phyloP scores from a whole-genome alignment of 1,139 yeast genomes.

The Yamadazyma atmosphaerica region DNA sequence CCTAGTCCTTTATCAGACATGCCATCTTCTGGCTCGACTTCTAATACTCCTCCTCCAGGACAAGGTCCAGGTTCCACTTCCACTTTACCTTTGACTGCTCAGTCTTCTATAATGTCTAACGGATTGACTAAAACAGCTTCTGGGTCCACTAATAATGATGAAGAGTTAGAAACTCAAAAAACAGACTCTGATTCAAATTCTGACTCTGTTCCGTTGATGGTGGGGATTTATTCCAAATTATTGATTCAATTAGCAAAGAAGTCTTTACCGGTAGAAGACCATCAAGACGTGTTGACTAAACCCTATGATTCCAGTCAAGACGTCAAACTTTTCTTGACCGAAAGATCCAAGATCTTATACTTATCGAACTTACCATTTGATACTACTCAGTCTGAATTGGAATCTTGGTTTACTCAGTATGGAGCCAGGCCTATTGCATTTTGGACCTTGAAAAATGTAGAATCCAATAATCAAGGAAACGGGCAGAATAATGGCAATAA shows the following conservation, averaged over 20 bases:
- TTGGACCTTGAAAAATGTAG: constrained; percentile 76
- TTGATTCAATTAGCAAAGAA: constrained; percentile 53
- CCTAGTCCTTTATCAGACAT: too few species aligned
- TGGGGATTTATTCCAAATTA: constrained; percentile 36
- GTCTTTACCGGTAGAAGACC: constrained; percentile 54
- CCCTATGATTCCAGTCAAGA: constrained; percentile 81
- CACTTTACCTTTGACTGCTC: constrained; percentile 4
- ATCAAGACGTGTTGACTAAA: constrained; percentile 57
- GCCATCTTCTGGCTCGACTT: constrained; percentile 4
- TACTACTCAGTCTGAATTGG: constrained; percentile 87
- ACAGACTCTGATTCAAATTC: background rate
- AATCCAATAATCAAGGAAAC: constrained; percentile 19
- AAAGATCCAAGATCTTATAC: constrained; percentile 76
- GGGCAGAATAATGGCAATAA: constrained; percentile 6
- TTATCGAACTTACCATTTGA: constrained; percentile 78
- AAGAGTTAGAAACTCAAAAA: background rate
- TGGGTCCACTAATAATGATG: background rate
- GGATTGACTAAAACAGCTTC: background rate
- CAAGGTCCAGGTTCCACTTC: constrained; percentile 7
- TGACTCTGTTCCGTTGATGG: constrained; percentile 2
- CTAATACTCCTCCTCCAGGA: constrained; percentile 1
- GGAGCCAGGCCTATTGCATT: constrained; percentile 87
- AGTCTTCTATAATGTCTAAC: background rate
- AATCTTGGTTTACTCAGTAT: constrained; percentile 86
- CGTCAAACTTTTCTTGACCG: constrained; percentile 63